Base-by-base conservation (phyloP, 306 rosid genomes). In the Pterocarpus santalinus region DNA sequence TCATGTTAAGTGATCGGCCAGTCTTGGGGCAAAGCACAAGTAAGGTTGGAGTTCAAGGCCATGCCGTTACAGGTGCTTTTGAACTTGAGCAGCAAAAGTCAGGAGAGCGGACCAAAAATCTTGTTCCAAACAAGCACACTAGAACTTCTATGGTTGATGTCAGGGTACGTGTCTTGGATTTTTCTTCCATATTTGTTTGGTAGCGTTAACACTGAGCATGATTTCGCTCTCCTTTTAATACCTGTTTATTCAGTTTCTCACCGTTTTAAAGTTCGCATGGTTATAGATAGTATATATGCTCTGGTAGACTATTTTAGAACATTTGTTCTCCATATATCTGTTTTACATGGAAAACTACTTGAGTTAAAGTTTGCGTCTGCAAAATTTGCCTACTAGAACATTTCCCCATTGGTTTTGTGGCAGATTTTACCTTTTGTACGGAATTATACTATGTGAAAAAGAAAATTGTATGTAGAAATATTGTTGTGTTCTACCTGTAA, bases 131-230 rank as follows among this genome's bases (percentile, higher is more conserved):
- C 87, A 95, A 93, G 86, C 99, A 98, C 80, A 88, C 98, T 33
- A 90, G 99, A 69, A 95, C 98, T 89, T 93, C 99, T 68, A 83
- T 95, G 91, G 90, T 79, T 75, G 99, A 95, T 88, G 89, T 70
- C 58, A 95, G 93, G 92, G 99, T 91, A 82, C 5, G 85, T 83
- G 32, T 76, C 85, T 81, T 72, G 16, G 44, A 64, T 81, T 77
- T 36, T 11, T n/a, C 61, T 44, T 32, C 57, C 69, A 52, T 73
- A 41, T 36, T 8, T 80, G 67, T 72, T 41, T 80, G 62, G 63
- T 44, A 35, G 44, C 5, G 1, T 72, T 73, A 60, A 15, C 65
- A 28, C 56, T 66, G 63, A 22, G 15, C 43, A 51, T 57, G 68
- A 60, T 83, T 39, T 55, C 36, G n/a, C 32, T 74, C 55, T 34